A percentile compares a stretch with the other conserved stretches of the same genome.
Conservation (phyloP, 1,284 basidiomycete genomes). For the Sporisorium scitamineum region DNA sequence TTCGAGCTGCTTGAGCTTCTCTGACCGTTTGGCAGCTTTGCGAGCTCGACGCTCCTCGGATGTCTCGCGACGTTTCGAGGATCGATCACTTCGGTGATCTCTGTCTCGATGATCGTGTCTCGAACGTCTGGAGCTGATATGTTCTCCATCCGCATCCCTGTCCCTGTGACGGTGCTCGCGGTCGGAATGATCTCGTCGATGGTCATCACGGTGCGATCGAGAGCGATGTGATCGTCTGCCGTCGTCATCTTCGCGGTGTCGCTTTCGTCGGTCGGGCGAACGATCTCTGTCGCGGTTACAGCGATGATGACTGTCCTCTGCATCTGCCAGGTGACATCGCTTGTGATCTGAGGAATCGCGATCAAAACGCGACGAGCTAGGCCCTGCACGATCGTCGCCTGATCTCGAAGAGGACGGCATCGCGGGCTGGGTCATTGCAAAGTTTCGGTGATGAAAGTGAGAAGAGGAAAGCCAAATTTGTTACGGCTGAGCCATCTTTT, state of each 20-base stretch:
- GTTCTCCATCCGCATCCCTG: slow-evolving; percentile 19
- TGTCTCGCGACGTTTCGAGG: slow-evolving; percentile 40
- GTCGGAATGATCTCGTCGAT: slow-evolving; percentile 18
- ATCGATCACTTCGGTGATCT: slow-evolving; percentile 23
- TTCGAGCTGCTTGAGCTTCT: slow-evolving; percentile 39
- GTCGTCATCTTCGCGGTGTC: slow-evolving; percentile 26
- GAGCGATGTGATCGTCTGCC: slow-evolving; percentile 21
- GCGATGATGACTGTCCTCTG: slow-evolving; percentile 17
- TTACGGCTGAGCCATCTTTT: slow-evolving; percentile 1
- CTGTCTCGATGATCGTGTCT: slow-evolving; percentile 28
- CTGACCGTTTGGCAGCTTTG: slow-evolving; percentile 57
- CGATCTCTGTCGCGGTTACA: slow-evolving; percentile 14
- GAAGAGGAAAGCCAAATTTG: not conserved
- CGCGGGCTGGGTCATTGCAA: not conserved
- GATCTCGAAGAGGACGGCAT: slow-evolving; percentile 38
- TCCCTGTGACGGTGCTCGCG: slow-evolving; percentile 29
- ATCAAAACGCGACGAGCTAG: slow-evolving; percentile 26
- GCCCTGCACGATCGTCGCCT: slow-evolving; percentile 12
- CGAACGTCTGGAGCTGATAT: slow-evolving; percentile 23
- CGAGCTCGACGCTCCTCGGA: slow-evolving; percentile 58
- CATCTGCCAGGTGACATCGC: slow-evolving; percentile 24
- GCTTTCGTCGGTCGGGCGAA: slow-evolving; percentile 31
- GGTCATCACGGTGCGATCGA: slow-evolving; percentile 17
- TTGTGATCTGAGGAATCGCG: slow-evolving; percentile 21
- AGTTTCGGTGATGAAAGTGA: not conserved